Percentiles rank a stretch among this genome's conserved stretches.
Evolutionary conservation across 1,139 yeast genomes (phyloP).

Genomic region (Zygosaccharomyces sapae): DNA sequence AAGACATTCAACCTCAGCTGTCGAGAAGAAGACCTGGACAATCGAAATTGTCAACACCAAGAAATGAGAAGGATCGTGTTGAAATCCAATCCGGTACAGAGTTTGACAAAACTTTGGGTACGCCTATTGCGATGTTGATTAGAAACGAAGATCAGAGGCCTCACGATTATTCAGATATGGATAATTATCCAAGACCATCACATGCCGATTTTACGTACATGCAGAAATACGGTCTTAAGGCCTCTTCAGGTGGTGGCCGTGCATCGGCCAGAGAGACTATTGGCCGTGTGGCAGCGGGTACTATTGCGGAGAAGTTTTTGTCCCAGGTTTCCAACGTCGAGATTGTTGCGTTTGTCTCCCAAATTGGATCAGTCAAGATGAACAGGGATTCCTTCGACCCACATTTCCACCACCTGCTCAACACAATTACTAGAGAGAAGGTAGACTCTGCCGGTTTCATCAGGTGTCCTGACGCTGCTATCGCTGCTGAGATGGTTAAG

Average conservation of each 20-base stretch:
- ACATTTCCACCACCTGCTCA: slow-evolving; percentile 60
- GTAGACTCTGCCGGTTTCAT: slow-evolving; percentile 88
- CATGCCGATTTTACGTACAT: slow-evolving; percentile 96
- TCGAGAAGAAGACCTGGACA: slow-evolving; percentile 98
- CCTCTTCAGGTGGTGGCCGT: slow-evolving; percentile 96
- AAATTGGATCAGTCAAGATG: slow-evolving; percentile 77
- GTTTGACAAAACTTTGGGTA: slow-evolving; percentile 83
- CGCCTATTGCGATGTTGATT: slow-evolving; percentile 93
- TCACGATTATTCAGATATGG: slow-evolving; percentile 90
- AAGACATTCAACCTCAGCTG: slow-evolving; percentile 90
- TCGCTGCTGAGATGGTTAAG: slow-evolving; percentile 76
- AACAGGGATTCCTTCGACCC: slow-evolving; percentile 65
- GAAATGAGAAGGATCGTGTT: slow-evolving; percentile 91
- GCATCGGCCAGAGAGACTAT: slow-evolving; percentile 97
- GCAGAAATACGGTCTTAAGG: slow-evolving; percentile 84
- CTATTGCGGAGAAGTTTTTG: slow-evolving; percentile 90
- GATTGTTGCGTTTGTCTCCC: slow-evolving; percentile 92
- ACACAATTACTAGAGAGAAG: slow-evolving; percentile 77
- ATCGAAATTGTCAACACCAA: slow-evolving; percentile 84
- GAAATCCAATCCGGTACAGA: slow-evolving; percentile 95
- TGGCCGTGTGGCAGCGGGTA: slow-evolving; percentile 98
- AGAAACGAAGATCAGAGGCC: slow-evolving; percentile 95
- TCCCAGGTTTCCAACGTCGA: slow-evolving; percentile 75
- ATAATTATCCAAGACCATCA: slow-evolving; percentile 92
- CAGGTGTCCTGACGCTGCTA: slow-evolving; percentile 79